Evolutionary conservation across 2,329 filamentous ascomycete genomes (phyloP).

Genomic region (Dothideomycetidae sp.): DNA sequence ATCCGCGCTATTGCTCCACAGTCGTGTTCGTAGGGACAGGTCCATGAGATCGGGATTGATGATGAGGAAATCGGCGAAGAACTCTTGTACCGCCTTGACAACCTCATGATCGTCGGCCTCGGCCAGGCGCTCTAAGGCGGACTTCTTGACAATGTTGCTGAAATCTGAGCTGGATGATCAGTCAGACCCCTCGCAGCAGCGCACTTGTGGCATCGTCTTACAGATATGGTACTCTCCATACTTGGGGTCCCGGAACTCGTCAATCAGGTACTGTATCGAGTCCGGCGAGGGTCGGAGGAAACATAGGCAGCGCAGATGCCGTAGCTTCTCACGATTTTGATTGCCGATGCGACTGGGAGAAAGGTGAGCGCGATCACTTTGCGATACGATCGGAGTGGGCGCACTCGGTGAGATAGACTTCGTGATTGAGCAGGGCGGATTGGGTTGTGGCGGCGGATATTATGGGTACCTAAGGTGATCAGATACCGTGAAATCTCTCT

Average conservation of each 20-base stretch:
- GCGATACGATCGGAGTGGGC: conserved; percentile 10
- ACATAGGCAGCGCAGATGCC: conserved; percentile 83
- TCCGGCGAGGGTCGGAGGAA: conserved; percentile 85
- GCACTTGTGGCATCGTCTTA: conserved; percentile 18
- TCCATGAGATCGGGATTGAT: conserved; percentile 91
- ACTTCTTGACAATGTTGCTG: conserved; percentile 96
- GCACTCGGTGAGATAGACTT: conserved; percentile 88
- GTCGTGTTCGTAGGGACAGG: conserved; percentile 55
- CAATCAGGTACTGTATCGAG: conserved; percentile 84
- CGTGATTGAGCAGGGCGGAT: conserved; percentile 84
- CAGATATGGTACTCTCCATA: conserved; percentile 94
- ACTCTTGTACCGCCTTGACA: conserved; percentile 83
- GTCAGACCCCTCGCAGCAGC: conserved; percentile 16
- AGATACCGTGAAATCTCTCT: background rate
- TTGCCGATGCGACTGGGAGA: conserved; percentile 64
- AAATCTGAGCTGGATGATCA: conserved; percentile 45
- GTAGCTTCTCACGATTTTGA: conserved; percentile 84
- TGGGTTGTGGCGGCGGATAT: conserved; percentile 93
- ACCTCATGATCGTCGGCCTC: conserved; percentile 97
- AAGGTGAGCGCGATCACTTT: conserved; percentile 8
- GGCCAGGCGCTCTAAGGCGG: conserved; percentile 78
- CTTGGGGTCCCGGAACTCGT: conserved; percentile 88
- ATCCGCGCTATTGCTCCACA: conserved; percentile 74
- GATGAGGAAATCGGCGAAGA: conserved; percentile 91
- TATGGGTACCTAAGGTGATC: conserved; percentile 52